Evolutionary conservation across 257 asterid species (phyloP).

Genomic region (Asclepias syriaca): DNA sequence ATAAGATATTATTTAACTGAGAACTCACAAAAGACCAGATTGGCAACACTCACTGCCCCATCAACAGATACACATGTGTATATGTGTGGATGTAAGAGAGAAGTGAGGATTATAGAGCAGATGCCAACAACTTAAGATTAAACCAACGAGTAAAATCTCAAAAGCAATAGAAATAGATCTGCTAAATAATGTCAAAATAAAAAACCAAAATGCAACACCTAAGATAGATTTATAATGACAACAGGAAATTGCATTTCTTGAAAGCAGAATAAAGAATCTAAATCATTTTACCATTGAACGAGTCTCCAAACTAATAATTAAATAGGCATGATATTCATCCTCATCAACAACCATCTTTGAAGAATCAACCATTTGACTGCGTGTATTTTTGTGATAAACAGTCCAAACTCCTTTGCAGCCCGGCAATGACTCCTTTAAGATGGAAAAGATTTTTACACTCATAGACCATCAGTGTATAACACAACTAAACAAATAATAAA

Average conservation of each 20-base stretch:
- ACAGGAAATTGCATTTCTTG: slow-evolving; percentile 8
- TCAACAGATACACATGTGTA: neutral
- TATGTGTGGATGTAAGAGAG: neutral
- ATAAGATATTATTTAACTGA: neutral
- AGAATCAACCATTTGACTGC: slow-evolving; percentile 46
- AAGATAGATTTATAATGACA: neutral
- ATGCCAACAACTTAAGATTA: neutral
- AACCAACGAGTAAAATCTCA: neutral
- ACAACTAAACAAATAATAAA: neutral
- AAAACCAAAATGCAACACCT: neutral
- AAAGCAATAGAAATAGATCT: neutral
- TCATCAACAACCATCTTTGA: slow-evolving; percentile 70
- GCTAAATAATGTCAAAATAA: neutral
- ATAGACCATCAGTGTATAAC: neutral
- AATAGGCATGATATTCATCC: slow-evolving; percentile 96
- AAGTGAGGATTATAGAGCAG: neutral
- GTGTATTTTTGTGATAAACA: slow-evolving; percentile 87
- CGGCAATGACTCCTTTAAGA: slow-evolving; percentile 77
- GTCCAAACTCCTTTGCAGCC: slow-evolving; percentile 99
- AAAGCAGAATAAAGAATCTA: neutral
- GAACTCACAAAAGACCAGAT: neutral
- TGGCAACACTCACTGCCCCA: neutral
- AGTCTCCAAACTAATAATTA: slow-evolving; percentile 87
- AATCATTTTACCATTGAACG: slow-evolving; percentile 78
- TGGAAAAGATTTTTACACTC: slow-evolving; percentile 9